phyloP scores from a whole-genome alignment of 768 basidiomycete species.

The Sporobolomyces phaffii region DNA sequence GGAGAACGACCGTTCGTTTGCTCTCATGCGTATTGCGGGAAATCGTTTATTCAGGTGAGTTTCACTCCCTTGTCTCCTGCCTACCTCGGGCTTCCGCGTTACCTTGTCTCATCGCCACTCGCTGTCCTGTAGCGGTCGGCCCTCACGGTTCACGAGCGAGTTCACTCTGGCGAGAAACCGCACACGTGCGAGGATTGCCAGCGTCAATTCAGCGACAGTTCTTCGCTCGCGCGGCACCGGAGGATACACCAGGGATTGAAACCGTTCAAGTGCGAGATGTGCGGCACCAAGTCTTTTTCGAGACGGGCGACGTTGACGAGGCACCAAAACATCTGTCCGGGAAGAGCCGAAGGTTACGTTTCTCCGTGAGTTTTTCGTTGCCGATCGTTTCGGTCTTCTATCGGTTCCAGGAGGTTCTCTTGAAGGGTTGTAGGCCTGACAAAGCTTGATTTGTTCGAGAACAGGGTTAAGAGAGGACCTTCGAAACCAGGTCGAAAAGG shows the following conservation, averaged over 20 bases:
- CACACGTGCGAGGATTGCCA: slow-evolving; percentile 82
- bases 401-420: too few relatives aligned
- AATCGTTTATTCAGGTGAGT: slow-evolving; percentile 81
- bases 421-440: too few relatives aligned
- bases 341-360: not conserved
- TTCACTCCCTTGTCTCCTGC: slow-evolving; percentile 6
- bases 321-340: slow-evolving; percentile 48
- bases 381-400: too few relatives aligned
- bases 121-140: slow-evolving; percentile 68
- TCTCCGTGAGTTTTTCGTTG: not conserved
- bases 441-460: too few relatives aligned
- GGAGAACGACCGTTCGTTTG: slow-evolving; percentile 82
- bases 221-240: slow-evolving; percentile 80
- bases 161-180: slow-evolving; percentile 86
- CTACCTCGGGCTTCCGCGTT: not conserved
- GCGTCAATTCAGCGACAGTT: slow-evolving; percentile 81
- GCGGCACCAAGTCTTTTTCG: slow-evolving; percentile 82
- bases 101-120: too few relatives aligned
- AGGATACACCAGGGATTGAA: slow-evolving; percentile 65
- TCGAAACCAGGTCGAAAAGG: not conserved
- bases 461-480: too few relatives aligned
- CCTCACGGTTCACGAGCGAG: slow-evolving; percentile 75
- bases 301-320: slow-evolving; percentile 74
- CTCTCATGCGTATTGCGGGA: slow-evolving; percentile 64
- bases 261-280: slow-evolving; percentile 79